Percentiles rank a stretch among this genome's conserved stretches.
phyloP scores from a whole-genome alignment of 441 rosid species.

The Gossypium laxum region DNA sequence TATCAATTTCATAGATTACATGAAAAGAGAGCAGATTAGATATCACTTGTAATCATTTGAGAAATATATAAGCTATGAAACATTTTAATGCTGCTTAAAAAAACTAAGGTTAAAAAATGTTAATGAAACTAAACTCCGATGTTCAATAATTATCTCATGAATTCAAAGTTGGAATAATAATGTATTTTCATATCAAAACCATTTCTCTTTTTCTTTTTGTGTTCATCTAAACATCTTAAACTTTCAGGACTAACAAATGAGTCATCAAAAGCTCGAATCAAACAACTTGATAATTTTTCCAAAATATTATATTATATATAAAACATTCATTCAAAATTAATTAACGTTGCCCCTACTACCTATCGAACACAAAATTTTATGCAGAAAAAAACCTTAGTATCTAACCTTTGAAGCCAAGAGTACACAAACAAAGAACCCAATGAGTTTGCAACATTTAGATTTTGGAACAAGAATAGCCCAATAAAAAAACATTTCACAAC shows the following conservation, averaged over 20 bases:
- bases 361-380: background rate
- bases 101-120: too few relatives aligned
- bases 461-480: background rate
- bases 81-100: too few relatives aligned
- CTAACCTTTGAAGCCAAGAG: background rate
- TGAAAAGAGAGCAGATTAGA: background rate
- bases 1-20: background rate
- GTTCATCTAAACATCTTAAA: background rate
- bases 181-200: background rate
- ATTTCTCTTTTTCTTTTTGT: background rate
- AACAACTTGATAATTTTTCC: background rate
- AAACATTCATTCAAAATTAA: background rate
- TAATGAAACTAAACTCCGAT: too few relatives aligned
- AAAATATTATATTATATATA: background rate
- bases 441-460: background rate
- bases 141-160: too few relatives aligned
- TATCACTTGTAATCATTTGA: too few relatives aligned
- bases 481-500: background rate
- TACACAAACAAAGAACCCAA: background rate
- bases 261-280: background rate
- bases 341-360: background rate
- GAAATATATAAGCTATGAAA: too few relatives aligned
- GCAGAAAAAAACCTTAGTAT: background rate
- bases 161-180: background rate
- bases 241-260: background rate